A percentile compares a stretch with the other conserved stretches of the same genome.
phyloP scores from a whole-genome alignment of 495 filamentous ascomycete species.

The Sporormia fimetaria region DNA sequence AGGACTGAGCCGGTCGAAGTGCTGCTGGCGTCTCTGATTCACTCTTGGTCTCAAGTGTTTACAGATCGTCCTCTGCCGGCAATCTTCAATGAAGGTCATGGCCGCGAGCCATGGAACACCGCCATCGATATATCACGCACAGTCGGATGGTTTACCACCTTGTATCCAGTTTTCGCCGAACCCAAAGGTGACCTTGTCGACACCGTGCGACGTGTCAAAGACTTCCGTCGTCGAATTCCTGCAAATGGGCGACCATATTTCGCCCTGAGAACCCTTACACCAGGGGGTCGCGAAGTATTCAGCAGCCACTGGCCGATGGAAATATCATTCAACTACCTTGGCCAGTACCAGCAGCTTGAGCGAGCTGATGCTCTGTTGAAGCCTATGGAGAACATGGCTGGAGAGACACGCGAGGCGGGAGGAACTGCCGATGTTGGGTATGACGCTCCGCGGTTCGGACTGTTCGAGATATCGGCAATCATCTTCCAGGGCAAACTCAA shows the following conservation, averaged over 20 bases:
- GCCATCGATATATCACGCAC: slow-evolving; percentile 28
- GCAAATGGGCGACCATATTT: slow-evolving; percentile 26
- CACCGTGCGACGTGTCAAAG: slow-evolving; percentile 24
- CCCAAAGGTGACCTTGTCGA: slow-evolving; percentile 15
- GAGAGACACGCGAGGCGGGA: slow-evolving; percentile 27
- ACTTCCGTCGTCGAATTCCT: slow-evolving; percentile 15
- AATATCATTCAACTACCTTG: slow-evolving; percentile 61
- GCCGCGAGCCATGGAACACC: slow-evolving; percentile 28
- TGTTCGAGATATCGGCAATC: slow-evolving; percentile 56
- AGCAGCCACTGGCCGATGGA: slow-evolving; percentile 50
- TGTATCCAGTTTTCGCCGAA: slow-evolving; percentile 17
- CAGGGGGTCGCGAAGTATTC: slow-evolving; percentile 34
- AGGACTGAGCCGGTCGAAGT: slow-evolving; percentile 27
- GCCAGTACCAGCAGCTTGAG: slow-evolving; percentile 43
- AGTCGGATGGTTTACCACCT: slow-evolving; percentile 32
- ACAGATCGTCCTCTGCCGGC: slow-evolving; percentile 16
- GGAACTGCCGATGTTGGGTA: slow-evolving; percentile 41
- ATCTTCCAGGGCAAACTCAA: slow-evolving; percentile 49
- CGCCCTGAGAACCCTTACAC: slow-evolving; percentile 38
- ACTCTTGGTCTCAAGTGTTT: slow-evolving; percentile 27
- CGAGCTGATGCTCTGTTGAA: slow-evolving; percentile 50
- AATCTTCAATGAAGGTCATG: slow-evolving; percentile 32
- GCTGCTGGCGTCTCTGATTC: slow-evolving; percentile 30
- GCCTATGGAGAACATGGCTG: slow-evolving; percentile 38
- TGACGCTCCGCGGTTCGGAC: slow-evolving; percentile 46